A percentile compares a stretch with the other conserved stretches of the same genome.
Evolutionary conservation across 1,284 basidiomycete genomes (phyloP).

Genomic region (Puccinia horiana): DNA sequence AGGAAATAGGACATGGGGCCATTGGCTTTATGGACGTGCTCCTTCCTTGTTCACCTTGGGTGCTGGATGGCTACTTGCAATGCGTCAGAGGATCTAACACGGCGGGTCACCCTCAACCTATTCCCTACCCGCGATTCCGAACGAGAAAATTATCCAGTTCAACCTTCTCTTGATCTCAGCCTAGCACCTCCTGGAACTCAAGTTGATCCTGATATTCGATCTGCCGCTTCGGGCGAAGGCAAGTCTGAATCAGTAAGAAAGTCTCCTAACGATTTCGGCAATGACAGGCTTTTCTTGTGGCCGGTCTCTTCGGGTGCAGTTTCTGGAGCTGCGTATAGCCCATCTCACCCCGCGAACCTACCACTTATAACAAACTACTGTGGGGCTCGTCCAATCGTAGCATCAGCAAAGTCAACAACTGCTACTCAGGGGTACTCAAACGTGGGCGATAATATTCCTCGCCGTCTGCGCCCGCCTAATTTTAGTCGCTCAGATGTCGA

Average conservation of each 20-base stretch:
- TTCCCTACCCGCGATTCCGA: background rate
- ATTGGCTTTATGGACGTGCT: background rate
- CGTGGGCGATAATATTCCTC: no score
- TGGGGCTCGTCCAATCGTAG: background rate
- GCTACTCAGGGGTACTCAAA: no score
- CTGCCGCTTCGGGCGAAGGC: background rate
- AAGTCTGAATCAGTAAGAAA: background rate
- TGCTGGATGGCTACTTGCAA: background rate
- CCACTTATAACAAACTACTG: background rate
- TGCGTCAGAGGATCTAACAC: background rate
- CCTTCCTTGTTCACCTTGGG: background rate
- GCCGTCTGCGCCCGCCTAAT: no score
- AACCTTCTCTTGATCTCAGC: background rate
- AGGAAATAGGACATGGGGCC: background rate
- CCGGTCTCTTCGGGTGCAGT: background rate
- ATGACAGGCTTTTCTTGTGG: background rate
- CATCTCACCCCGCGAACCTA: background rate
- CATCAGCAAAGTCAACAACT: background rate
- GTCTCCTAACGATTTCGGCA: background rate
- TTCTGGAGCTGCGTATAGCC: background rate
- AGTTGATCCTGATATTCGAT: background rate
- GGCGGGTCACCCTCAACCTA: background rate
- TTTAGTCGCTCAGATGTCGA: no score
- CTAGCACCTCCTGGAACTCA: background rate
- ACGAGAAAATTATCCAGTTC: background rate